Evolutionary conservation across 2,329 filamentous ascomycete species (phyloP), one percentile per base, ranked within the genome.

Genomic region (Venturia nashicola): DNA sequence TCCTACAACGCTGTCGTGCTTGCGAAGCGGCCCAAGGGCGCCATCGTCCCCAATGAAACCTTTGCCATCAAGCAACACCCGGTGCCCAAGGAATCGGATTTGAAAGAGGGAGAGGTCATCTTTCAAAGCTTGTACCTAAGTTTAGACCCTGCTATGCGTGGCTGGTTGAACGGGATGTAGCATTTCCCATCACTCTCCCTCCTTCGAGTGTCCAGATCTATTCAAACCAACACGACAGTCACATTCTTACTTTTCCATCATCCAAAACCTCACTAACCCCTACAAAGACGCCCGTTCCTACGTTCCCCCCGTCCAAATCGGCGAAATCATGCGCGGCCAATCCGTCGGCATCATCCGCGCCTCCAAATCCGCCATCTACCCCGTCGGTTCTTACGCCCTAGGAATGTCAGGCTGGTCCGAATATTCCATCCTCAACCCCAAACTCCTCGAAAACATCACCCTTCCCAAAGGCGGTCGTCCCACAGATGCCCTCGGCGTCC

Each of bases 121-220:
- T 77, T 81, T 65, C 76, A 79, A 65, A 76, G 76, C 1, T 77
- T 87, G 65, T 90, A 89, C 70, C 78, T 89, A 55, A 86, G 84
- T 11, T 78, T 90, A 46, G 88, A 90, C 74, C 87, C 88, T 1
- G 86, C 87, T n/a, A 90, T 90, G 87, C 82, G 88, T 69, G 84
- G 84, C 65, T 90, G 86, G 86, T 74, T 91, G 23, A 87, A 83
- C 67, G 51, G 51, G 34, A 80, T 80, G 82, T 44, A 18, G 40
- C 6, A 1, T 8, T 6, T n/a, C 9, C 8, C 16, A 32, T 16
- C 11, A 27, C 32, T 57, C 32, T 36, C 8, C 27, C 7, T n/a
- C 14, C 43, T 32, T 32, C 23, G 12, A 5, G 4, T 23, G 14
- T 32, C 20, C n/a, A n/a, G n/a, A n/a, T n/a, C n/a, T n/a, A n/a